Evolutionary conservation across 2,329 filamentous ascomycete species (phyloP), one percentile per base, ranked within the genome.

Genomic region (Cladosporium cucumerinum): DNA sequence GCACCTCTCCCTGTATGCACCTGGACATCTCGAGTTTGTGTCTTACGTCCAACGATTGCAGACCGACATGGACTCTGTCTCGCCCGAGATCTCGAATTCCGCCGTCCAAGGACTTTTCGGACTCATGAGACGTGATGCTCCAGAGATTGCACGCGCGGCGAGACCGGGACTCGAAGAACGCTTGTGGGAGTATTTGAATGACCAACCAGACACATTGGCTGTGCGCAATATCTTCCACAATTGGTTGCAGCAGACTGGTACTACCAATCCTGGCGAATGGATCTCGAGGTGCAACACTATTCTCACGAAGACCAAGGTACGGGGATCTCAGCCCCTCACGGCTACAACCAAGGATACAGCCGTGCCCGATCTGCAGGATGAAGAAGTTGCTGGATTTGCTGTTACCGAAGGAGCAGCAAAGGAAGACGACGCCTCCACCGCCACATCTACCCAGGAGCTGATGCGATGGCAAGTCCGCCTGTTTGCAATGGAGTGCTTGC

Each of bases 381-480:
- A 99, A 75, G 96, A 99, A 76, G 94, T 97, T 39, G 95, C 95
- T 61, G 95, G 95, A 0, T 98, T 99, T 73, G 93, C 93, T 34
- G 86, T 89, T n/a, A 88, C 90, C 1, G 84, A 84, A 30, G 88
- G 87, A 28, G 85, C 82, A 3, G 81, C 76, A 8, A 79, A 78
- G 25, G 78, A 80, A 51, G 79, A 82, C 52, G 71, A 78, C 43
- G 71, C 76, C 21, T 73, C 77, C 43, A 73, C 75, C 6, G 71
- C 75, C 1, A 78, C 78, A 25, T 76, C 77, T 16, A 81, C 93
- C 23, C 93, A 96, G 71, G 95, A 99, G 75, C 86, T 95, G 16
- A 82, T 99, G 66, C 88, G 93, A 70, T 99, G 95, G 95, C 95
- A 99, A 76, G 94, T 97, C 7, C 88, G 92, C 36, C 93, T 93